Evolutionary conservation across 164 flowering plant species (phyloP).

Genomic region (Brasenia schreberi): DNA sequence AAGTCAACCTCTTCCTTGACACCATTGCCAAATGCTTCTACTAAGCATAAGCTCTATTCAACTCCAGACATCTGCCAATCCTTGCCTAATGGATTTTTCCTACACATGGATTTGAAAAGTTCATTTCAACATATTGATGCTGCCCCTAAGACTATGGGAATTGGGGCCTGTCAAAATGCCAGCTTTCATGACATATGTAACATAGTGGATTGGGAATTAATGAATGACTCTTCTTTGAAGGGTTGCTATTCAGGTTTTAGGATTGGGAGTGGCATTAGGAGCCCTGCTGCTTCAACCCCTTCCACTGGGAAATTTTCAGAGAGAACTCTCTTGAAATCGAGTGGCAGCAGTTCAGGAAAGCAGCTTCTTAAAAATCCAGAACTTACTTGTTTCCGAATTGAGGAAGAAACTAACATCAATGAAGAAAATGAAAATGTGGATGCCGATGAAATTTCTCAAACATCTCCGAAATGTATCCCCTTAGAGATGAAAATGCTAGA

Average conservation of each 20-base stretch:
- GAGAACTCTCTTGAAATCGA: conserved; percentile 24
- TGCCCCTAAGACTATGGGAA: conserved; percentile 9
- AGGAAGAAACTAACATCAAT: conserved; percentile 47
- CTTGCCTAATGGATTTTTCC: conserved; percentile 52
- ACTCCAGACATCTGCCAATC: conserved; percentile 33
- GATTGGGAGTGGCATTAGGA: conserved; percentile 16
- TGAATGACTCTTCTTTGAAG: conserved; percentile 4
- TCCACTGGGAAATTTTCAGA: conserved; percentile 48
- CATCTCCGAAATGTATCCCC: conserved; percentile 14
- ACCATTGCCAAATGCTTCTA: conserved; percentile 30
- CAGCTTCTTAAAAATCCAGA: conserved; percentile 39
- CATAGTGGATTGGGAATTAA: conserved; percentile 11
- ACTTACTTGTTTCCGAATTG: conserved; percentile 51
- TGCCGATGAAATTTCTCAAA: conserved; percentile 17
- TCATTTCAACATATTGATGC: conserved; percentile 9
- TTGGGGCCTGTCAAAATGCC: conserved; percentile 4
- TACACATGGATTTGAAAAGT: conserved; percentile 23
- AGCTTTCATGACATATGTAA: conserved; percentile 4
- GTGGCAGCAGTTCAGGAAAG: conserved; percentile 34
- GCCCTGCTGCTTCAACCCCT: conserved; percentile 26
- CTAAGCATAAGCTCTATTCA: conserved; percentile 17
- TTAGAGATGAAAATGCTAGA: conserved; percentile 10
- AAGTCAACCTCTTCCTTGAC: conserved; percentile 38
- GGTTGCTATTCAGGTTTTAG: conserved; percentile 15
- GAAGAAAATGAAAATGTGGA: conserved; percentile 36